Evolutionary conservation across 306 rosid species (phyloP).

Genomic region (Oxytropis ochrocephala): DNA sequence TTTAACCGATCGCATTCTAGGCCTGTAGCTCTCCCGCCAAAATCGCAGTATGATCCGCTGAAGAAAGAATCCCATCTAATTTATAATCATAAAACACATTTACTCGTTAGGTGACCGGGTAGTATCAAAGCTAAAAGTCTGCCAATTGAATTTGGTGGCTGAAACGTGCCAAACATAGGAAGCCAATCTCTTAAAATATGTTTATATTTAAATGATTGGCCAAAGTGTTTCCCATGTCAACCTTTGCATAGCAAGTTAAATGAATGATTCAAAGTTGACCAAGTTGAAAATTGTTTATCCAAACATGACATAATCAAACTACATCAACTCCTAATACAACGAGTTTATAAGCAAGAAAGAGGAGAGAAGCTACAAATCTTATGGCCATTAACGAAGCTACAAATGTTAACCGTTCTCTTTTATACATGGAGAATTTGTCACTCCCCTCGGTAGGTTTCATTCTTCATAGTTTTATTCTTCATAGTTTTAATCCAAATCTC

Average conservation of each 20-base stretch:
- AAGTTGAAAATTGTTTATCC: neutral
- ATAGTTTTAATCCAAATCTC: neutral
- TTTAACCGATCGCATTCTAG: no score
- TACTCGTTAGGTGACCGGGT: neutral
- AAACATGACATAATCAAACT: conserved; percentile 18
- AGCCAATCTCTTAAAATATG: neutral
- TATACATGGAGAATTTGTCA: conserved; percentile 25
- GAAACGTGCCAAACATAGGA: neutral
- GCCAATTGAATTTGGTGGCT: conserved; percentile 9
- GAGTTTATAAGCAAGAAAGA: neutral
- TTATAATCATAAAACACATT: neutral
- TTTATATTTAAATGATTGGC: neutral
- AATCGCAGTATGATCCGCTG: no score
- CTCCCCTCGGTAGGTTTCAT: conserved; percentile 21
- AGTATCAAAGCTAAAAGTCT: conserved; percentile 11
- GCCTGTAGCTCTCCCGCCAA: no score
- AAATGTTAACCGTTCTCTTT: conserved; percentile 10
- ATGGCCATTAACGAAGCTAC: conserved; percentile 1
- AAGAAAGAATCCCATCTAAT: no score
- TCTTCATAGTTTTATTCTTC: neutral
- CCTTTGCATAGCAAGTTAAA: neutral
- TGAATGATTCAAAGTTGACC: conserved; percentile 10
- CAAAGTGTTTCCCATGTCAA: neutral
- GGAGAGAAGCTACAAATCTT: neutral
- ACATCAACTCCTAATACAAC: neutral